These are phyloP conservation scores for Colletotrichum sp. DNA, from an alignment of 2,329 filamentous ascomycete genomes.

Conservation along the genomic window DNA sequence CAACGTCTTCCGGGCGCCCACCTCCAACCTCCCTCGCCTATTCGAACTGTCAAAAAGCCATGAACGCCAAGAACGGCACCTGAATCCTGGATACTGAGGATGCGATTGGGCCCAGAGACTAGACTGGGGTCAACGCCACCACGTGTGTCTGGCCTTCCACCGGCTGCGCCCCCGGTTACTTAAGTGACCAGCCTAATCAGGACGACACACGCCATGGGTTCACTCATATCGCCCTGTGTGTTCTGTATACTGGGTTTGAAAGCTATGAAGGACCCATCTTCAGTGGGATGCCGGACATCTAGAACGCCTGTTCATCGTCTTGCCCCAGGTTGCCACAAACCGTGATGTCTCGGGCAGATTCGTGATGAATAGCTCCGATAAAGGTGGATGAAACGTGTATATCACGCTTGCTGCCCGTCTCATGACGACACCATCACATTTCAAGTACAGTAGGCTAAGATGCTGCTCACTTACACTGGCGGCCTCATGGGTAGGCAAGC, in stretches of 20 bases:
- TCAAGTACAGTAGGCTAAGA: background rate
- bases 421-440: background rate
- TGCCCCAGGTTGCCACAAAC: background rate
- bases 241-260: background rate
- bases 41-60: background rate
- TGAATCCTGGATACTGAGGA: background rate
- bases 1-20: background rate
- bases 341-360: background rate
- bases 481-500: background rate
- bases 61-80: background rate
- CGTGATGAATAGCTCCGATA: background rate
- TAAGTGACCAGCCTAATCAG: background rate
- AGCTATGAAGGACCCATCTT: background rate
- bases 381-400: background rate
- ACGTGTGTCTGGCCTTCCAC: background rate
- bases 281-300: background rate
- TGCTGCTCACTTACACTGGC: background rate
- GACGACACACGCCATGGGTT: background rate
- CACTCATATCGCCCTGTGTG: background rate
- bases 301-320: background rate
- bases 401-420: background rate
- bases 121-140: background rate
- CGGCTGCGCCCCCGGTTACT: background rate
- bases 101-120: slow-evolving; percentile 13
- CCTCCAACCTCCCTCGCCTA: background rate